Base-by-base conservation (phyloP, 345 rosid genomes). In the Jatropha curcas region DNA sequence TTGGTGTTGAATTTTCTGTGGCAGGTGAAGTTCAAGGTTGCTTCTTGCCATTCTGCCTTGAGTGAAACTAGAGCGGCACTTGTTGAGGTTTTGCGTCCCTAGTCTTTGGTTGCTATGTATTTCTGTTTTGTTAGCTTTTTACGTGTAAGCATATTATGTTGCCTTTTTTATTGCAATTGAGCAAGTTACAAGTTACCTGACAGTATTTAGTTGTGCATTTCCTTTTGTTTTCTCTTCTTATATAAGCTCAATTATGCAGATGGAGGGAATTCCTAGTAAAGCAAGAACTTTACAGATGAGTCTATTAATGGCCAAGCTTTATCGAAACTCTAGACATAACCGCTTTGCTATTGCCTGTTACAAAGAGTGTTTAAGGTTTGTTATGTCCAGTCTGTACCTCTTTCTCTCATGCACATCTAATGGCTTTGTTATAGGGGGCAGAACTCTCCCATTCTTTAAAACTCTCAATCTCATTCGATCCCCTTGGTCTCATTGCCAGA, bases 1-100 rank as follows among this genome's bases (percentile, higher is more conserved):
- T 70, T 46, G 20, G 8, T 22, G 46, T 28, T 55, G 45, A 30
- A 19, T 37, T 59, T 76, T 46, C 19, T 35, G 48, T 68, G 55
- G 53, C 80, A 95, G 99, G 97, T 95, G 82, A 91, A 85, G 77
- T 91, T 91, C 85, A 95, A 93, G 86, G 86, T 95, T 76, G 99
- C 99, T 6, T 89, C 96, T n/a, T 92, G 94, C 74, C 90, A 86
- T 75, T 84, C 84, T 81, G 83, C 92, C 37, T 80, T 95, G 37
- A 83, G 73, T 74, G 99, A 92, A 71, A 84, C 81, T 45, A 89
- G 87, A 88, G 85, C 91, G 0, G 98, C 99, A 5, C 84, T 92
- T 70, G 85, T 83, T 62, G 99, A 95, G 98, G 99, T 92, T 74
- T 53, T 68, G 12, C 55, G 67, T 71, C 30, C 25, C 17, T 64